Percentiles rank a stretch among this genome's conserved stretches.
phyloP scores from a whole-genome alignment of 768 basidiomycete genomes.

The Pulveroboletus sp. region DNA sequence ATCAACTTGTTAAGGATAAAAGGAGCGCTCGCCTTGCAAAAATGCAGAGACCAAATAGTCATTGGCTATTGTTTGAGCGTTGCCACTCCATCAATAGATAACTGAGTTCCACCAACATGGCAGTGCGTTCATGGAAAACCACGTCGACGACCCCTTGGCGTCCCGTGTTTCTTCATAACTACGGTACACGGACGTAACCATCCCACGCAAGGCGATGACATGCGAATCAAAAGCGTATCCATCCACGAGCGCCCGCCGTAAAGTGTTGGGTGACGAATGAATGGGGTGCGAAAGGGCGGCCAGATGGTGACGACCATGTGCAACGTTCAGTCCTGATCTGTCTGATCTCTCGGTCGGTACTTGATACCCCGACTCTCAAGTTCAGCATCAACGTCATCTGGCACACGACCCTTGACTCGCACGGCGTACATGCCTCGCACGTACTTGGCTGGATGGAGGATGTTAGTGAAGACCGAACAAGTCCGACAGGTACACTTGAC shows the following conservation, averaged over 20 bases:
- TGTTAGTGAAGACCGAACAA: constrained; percentile 3
- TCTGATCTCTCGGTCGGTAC: constrained; percentile 83
- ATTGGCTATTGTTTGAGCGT: too few relatives aligned
- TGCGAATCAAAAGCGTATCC: constrained; percentile 9
- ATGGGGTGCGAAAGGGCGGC: not conserved
- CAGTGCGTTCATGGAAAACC: not conserved
- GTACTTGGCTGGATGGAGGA: constrained; percentile 67
- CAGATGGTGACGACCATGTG: constrained; percentile 4
- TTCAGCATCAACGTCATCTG: constrained; percentile 82
- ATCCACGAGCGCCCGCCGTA: not conserved
- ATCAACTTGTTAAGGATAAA: too few relatives aligned
- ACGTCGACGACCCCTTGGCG: not conserved
- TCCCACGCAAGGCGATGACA: constrained; percentile 11
- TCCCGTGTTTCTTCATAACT: constrained; percentile 4
- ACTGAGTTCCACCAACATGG: constrained; percentile 1
- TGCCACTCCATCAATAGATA: not conserved
- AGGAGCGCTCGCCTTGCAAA: too few relatives aligned
- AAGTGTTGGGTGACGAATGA: not conserved
- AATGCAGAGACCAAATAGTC: too few relatives aligned
- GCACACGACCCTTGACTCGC: constrained; percentile 80
- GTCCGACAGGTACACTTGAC: constrained; percentile 27
- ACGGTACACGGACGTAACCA: not conserved
- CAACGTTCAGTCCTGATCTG: constrained; percentile 57
- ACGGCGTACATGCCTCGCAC: constrained; percentile 92
- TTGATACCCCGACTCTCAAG: constrained; percentile 74